Conservation (phyloP, 208 protist species). For the Crithidia brevicula region DNA sequence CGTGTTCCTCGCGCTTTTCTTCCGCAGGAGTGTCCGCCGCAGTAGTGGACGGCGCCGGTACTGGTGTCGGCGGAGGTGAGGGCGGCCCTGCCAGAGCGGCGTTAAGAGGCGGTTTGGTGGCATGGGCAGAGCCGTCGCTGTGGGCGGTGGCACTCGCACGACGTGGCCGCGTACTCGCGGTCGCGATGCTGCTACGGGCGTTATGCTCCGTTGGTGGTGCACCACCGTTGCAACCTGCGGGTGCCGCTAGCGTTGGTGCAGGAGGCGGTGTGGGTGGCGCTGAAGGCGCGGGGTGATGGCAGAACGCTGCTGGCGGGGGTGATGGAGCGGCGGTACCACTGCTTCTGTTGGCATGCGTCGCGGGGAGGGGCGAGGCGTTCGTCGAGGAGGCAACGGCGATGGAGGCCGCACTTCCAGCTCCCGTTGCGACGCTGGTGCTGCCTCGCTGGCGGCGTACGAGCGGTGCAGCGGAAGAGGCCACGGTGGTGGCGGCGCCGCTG, state of each 20-base stretch:
- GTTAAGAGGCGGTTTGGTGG: background rate
- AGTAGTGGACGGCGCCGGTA: background rate
- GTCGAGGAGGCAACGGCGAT: background rate
- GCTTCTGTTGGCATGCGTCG: background rate
- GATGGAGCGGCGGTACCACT: too few relatives aligned
- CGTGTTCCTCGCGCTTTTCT: conserved; percentile 1
- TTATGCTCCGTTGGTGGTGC: background rate
- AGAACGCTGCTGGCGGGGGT: too few relatives aligned
- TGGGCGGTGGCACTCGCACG: conserved; percentile 4
- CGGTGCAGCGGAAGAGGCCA: background rate
- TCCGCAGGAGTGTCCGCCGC: background rate
- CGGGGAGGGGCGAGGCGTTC: background rate
- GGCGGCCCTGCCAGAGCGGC: background rate
- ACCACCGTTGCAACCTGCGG: background rate
- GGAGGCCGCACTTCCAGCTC: too few relatives aligned
- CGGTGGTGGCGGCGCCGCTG: too few relatives aligned
- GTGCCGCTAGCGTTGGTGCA: background rate
- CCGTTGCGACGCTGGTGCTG: background rate
- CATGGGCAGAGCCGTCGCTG: background rate
- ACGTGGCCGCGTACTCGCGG: background rate
- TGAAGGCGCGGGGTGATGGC: too few relatives aligned
- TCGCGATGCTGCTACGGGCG: background rate
- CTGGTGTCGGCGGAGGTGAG: background rate
- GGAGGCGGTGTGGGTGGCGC: background rate
- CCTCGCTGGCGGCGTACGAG: conserved; percentile 3